A percentile compares a stretch with the other conserved stretches of the same genome.
Evolutionary conservation across 148 eudicot genomes (phyloP).

Genomic region (Limonium bicolor): DNA sequence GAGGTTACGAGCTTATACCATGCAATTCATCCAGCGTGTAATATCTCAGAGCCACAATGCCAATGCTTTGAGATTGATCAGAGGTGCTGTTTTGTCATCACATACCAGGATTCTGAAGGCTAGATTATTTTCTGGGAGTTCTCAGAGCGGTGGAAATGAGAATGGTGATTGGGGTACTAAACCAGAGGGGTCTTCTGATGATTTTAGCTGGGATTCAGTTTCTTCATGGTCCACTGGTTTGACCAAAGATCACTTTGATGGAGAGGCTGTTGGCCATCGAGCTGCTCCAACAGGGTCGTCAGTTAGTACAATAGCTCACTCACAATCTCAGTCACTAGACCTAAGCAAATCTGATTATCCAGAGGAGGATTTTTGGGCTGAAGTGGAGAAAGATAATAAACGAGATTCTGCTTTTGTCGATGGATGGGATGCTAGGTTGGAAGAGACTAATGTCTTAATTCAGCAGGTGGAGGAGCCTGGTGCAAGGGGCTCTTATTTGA

Average conservation of each 20-base stretch:
- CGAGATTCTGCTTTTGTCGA: constrained; percentile 10
- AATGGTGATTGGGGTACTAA: constrained; percentile 9
- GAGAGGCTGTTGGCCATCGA: constrained; percentile 57
- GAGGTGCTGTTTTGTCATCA: constrained; percentile 3
- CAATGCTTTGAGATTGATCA: not conserved
- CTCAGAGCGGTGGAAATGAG: constrained; percentile 13
- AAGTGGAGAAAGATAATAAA: constrained; percentile 17
- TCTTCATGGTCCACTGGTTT: constrained; percentile 78
- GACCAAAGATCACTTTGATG: constrained; percentile 70
- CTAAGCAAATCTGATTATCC: constrained; percentile 4
- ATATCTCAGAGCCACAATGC: constrained; percentile 9
- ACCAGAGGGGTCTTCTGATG: constrained; percentile 9
- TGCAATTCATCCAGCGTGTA: constrained; percentile 24
- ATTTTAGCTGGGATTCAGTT: constrained; percentile 28
- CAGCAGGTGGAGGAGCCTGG: constrained; percentile 83
- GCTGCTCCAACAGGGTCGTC: constrained; percentile 3
- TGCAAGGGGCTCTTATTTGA: constrained; percentile 74
- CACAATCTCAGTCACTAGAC: not conserved
- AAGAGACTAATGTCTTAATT: constrained; percentile 33
- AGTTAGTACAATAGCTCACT: not conserved
- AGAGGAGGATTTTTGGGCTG: constrained; percentile 11
- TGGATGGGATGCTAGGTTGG: constrained; percentile 30
- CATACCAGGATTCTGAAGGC: constrained; percentile 14
- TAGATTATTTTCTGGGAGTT: constrained; percentile 20
- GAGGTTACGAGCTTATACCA: no score